Base-by-base conservation (phyloP, 2,329 filamentous ascomycete genomes). In the Colletotrichum neosansevieriae region DNA sequence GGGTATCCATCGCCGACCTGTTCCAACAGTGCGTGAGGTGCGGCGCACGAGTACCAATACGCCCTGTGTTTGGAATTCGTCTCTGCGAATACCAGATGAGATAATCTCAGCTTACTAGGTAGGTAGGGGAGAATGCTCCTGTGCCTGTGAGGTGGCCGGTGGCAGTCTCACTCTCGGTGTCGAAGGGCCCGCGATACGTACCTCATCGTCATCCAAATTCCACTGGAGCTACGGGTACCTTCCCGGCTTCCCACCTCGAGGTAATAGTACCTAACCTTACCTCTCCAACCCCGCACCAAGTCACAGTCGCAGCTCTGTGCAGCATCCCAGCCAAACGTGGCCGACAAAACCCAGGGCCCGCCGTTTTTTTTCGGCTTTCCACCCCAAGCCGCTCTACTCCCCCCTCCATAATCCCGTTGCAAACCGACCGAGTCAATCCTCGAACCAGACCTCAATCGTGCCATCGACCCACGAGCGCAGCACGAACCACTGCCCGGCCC, bases 401-500 rank as follows among this genome's bases (percentile, higher is more conserved):
- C 72, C 70, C 71, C 57, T 70, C 72, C 72, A 74, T 72, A 75
- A 74, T 60, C 70, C 75, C 76, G 75, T 67, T 73, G 73, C 70
- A 75, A 78, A 76, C 76, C 76, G 76, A 73, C 71, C 72, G 72
- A 72, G 71, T 72, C 72, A 54, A 64, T 63, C 53, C 63, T 60
- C 63, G 32, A 72, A 71, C 51, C 47, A 60, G 50, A 54, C 51
- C 58, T 45, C 60, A 63, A 40, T 71, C 58, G 58, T 62, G 54
- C 59, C 70, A 45, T 58, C 67, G 53, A 58, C 62, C 68, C 56
- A 58, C 66, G 50, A 69, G 45, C 67, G 68, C 66, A 53, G 66
- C 44, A 32, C n/a, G n/a, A n/a, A n/a, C 51, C 47, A 59, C 68
- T 63, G 53, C 47, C 19, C 69, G 62, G 72, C 67, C 47, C 57